phyloP scores from a whole-genome alignment of 768 basidiomycete species.

The Leccinum barrowsii region DNA sequence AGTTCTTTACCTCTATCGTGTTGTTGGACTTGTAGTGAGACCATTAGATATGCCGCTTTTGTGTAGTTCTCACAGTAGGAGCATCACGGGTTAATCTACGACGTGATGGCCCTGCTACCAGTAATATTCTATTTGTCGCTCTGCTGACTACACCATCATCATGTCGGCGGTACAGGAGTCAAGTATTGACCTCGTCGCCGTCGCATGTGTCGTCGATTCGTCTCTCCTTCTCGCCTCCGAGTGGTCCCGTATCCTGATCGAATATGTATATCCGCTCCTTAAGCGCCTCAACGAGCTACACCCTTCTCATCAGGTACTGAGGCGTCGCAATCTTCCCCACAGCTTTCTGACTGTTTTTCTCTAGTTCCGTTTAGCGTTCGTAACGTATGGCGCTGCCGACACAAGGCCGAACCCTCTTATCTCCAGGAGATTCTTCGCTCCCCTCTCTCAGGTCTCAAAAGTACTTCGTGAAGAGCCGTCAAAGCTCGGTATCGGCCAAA shows the following conservation, averaged over 20 bases:
- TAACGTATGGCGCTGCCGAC: slow-evolving; percentile 63
- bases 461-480: slow-evolving; percentile 45
- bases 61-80: slow-evolving; percentile 8
- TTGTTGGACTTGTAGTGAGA: slow-evolving; percentile 7
- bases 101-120: background rate
- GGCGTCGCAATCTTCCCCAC: background rate
- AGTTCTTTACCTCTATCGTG: slow-evolving; percentile 2
- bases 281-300: slow-evolving; percentile 48
- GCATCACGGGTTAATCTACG: background rate
- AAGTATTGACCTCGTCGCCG: slow-evolving; percentile 36
- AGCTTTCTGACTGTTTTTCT: background rate
- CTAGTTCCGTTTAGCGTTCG: slow-evolving; percentile 48
- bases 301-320: slow-evolving; percentile 36
- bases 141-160: slow-evolving; percentile 8
- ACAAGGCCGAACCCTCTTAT: slow-evolving; percentile 53
- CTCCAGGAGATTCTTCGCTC: slow-evolving; percentile 54
- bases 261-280: slow-evolving; percentile 51
- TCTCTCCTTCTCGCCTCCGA: slow-evolving; percentile 51
- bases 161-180: slow-evolving; percentile 23
- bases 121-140: background rate
- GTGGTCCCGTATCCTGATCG: slow-evolving; percentile 45
- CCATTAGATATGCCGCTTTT: slow-evolving; percentile 5
- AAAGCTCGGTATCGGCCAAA: slow-evolving; percentile 56
- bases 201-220: slow-evolving; percentile 60
- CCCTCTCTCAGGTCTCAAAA: slow-evolving; percentile 36